These are phyloP conservation scores for Trichoderma virens DNA, from an alignment of 495 filamentous ascomycete genomes.

Conservation along the genomic window DNA sequence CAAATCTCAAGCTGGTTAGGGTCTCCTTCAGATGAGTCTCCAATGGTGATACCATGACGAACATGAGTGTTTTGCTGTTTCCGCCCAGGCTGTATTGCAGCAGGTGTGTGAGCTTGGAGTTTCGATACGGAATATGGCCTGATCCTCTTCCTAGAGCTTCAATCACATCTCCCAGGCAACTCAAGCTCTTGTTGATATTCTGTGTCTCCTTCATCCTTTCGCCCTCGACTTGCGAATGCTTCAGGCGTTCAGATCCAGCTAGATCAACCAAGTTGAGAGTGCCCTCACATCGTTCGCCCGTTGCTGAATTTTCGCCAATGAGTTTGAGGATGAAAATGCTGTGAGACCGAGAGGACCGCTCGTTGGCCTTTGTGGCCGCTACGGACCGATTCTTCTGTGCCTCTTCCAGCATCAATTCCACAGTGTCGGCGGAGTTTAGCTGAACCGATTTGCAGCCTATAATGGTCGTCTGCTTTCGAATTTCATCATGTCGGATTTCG, in stretches of 20 bases:
- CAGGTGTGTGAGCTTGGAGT: constrained; percentile 94
- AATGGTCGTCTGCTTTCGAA: constrained; percentile 73
- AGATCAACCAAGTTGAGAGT: constrained; percentile 95
- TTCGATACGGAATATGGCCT: constrained; percentile 85
- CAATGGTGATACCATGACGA: constrained; percentile 93
- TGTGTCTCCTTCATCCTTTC: constrained; percentile 90
- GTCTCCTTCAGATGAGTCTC: constrained; percentile 90
- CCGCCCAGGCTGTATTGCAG: constrained; percentile 92
- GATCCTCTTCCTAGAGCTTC: constrained; percentile 80
- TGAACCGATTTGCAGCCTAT: constrained; percentile 73
- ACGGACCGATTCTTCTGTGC: constrained; percentile 82
- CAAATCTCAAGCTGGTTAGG: constrained; percentile 91
- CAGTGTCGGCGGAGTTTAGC: constrained; percentile 69
- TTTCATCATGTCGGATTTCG: constrained; percentile 82
- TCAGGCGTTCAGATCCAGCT: constrained; percentile 85
- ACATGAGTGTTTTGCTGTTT: constrained; percentile 97
- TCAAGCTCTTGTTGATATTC: constrained; percentile 91
- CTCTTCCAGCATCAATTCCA: constrained; percentile 66
- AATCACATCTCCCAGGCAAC: constrained; percentile 91
- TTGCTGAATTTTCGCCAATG: constrained; percentile 69
- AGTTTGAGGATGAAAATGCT: constrained; percentile 95
- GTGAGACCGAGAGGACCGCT: constrained; percentile 87
- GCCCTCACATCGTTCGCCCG: constrained; percentile 78
- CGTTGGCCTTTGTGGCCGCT: constrained; percentile 93
- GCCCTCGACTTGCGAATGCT: constrained; percentile 74